Evolutionary conservation across 1,139 yeast species (phyloP).

Genomic region (Tardiomyces digboiensis): DNA sequence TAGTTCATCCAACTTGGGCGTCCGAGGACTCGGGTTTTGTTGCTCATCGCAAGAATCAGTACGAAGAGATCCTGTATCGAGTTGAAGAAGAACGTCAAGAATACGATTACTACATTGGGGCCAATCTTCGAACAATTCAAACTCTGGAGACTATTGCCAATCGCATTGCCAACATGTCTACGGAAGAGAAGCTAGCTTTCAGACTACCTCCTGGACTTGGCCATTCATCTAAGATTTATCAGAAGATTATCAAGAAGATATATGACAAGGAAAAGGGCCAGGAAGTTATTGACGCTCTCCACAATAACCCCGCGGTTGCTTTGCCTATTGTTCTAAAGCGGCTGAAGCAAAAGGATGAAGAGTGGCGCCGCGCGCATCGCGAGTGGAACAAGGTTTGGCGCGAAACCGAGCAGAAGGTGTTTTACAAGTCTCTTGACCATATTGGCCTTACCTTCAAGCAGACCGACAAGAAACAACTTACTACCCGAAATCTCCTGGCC

Average conservation of each 20-base stretch:
- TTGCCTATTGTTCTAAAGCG: slow-evolving; percentile 89
- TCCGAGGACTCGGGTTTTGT: slow-evolving; percentile 98
- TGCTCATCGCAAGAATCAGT: slow-evolving; percentile 96
- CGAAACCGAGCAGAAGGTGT: slow-evolving; percentile 93
- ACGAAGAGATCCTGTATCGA: slow-evolving; percentile 89
- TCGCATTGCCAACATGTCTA: slow-evolving; percentile 86
- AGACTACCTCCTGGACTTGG: slow-evolving; percentile 91
- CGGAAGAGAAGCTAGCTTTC: slow-evolving; percentile 79
- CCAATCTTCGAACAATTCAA: slow-evolving; percentile 90
- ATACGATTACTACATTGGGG: slow-evolving; percentile 92
- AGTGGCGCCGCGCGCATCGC: slow-evolving; percentile 97
- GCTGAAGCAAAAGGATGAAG: slow-evolving; percentile 95
- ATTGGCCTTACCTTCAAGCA: slow-evolving; percentile 93
- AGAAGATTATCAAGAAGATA: slow-evolving; percentile 83
- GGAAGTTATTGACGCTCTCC: slow-evolving; percentile 92
- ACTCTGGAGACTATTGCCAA: slow-evolving; percentile 93
- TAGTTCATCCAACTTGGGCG: slow-evolving; percentile 99
- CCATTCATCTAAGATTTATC: slow-evolving; percentile 88
- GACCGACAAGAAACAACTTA: slow-evolving; percentile 85
- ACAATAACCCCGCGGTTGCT: slow-evolving; percentile 90
- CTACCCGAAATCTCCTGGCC: slow-evolving; percentile 82
- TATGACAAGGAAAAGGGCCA: slow-evolving; percentile 93
- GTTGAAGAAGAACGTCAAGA: slow-evolving; percentile 98
- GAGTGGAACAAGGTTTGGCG: slow-evolving; percentile 99
- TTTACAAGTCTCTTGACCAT: slow-evolving; percentile 89